Base-by-base conservation (phyloP, 1,284 basidiomycete genomes). In the Omphalotus olearius region DNA sequence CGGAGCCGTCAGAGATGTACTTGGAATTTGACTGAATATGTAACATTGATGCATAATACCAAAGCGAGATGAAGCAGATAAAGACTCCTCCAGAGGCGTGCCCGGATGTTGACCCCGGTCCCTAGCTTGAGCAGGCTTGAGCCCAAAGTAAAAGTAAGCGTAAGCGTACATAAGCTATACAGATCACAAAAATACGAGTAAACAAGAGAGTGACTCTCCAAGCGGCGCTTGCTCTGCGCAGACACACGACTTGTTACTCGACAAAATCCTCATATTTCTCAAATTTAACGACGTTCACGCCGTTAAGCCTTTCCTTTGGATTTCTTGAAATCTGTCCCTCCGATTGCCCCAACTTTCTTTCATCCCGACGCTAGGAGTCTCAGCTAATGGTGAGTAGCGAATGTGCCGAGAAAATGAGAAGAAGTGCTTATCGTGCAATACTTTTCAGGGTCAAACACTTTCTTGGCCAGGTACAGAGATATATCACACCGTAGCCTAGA, bases 391-490 rank as follows among this genome's bases (percentile, higher is more conserved):
- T 51, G 28, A 28, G 30, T 33, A 42, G 18, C 3, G 16, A 45
- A 2, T 30, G 26, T 30, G 20, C 25, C 30, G 14, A 16, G 2
- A 26, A 45, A 30, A 2, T 6, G 4, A 25, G 30, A 28, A n/a
- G 43, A 18, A 25, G 16, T n/a, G 17, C 43, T 45, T 28, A 45
- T 45, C 30, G 30, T 33, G 13, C 25, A 2, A 30, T 44, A 17
- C 36, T 16, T 49, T 26, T 25, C 38, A 43, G 67, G 67, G 68
- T 60, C 68, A 69, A 68, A 69, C 67, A 9, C 66, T 69, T 52
- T 69, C 68, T 58, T 61, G 61, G 14, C 67, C 67, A 57, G 64
- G 67, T 69, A 53, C 50, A 57, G 47, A 39, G 11, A 6, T 2
- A 25, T 18, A 10, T 45, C 45, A 30, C 47, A 38, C 45, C 13